Base-by-base conservation (phyloP, 345 rosid species). In the Eucalyptus polyanthemos region DNA sequence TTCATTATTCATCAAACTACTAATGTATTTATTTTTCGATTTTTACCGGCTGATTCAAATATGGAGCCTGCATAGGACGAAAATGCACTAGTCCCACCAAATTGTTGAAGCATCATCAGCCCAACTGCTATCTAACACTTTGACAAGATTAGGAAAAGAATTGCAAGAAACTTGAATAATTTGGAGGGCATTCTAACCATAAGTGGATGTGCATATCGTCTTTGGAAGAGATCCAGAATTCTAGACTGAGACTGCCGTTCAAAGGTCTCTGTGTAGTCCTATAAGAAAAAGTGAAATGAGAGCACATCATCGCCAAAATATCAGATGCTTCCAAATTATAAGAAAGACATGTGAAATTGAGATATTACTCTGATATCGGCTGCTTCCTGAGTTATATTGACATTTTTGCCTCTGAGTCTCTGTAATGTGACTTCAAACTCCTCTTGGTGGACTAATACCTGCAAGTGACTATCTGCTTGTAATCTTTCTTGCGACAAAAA, bases 101-200 rank as follows among this genome's bases (percentile, higher is more conserved):
- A 86, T 90, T 94, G 94, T 88, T 91, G 94, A 67, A 93, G 53
- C 27, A 93, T 5, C 94, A 92, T 94, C 80, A 95, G 14, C 22
- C 96, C 96, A 81, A 94, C 81, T 86, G 96, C 98, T 67, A 92
- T 91, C 96, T 95, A 88, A 87, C 24, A 11, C 45, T 40, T 11
- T 17, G 31, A 37, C 51, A 54, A 58, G 3, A 34, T 76, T 69
- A 72, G 62, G 65, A 88, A 22, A n/a, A 29, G 51, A 88, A 5
- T 22, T 22, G 27, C 47, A 37, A 4, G 16, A 76, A 16, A 76
- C 34, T 5, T 22, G 16, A 42, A 37, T 31, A 6, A 11, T 25
- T 21, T 17, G 16, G 76, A 50, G 29, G 89, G 29, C 22, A 19
- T 49, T 27, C 92, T 90, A 58, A 93, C 94, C 31, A 85, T 85